phyloP scores from a whole-genome alignment of 805 yeast species.

The Saccharomycopsis javanensis region DNA sequence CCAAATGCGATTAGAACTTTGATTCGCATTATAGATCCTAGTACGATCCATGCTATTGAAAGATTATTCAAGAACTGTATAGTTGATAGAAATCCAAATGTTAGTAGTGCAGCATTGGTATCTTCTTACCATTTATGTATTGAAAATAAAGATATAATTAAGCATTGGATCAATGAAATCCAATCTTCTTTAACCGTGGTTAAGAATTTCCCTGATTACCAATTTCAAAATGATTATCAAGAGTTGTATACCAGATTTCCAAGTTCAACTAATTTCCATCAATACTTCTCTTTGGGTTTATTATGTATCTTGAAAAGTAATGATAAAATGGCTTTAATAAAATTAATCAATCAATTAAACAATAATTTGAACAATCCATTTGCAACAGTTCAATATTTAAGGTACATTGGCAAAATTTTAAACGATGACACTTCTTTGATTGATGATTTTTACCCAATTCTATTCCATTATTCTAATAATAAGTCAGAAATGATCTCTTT shows the following conservation, averaged over 20 bases:
- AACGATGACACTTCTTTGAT: slow-evolving; percentile 61
- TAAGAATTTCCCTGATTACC: slow-evolving; percentile 30
- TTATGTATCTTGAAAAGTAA: slow-evolving; percentile 80
- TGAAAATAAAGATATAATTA: slow-evolving; percentile 82
- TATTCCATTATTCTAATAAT: slow-evolving; percentile 63
- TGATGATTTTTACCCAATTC: slow-evolving; percentile 44
- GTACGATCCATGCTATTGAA: slow-evolving; percentile 89
- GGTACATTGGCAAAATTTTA: slow-evolving; percentile 66
- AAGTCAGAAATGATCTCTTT: slow-evolving; percentile 84
- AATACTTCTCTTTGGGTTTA: slow-evolving; percentile 92
- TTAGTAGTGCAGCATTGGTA: slow-evolving; percentile 89
- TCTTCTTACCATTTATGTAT: slow-evolving; percentile 86
- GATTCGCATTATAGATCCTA: slow-evolving; percentile 78
- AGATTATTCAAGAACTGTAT: slow-evolving; percentile 86
- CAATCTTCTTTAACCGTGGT: slow-evolving; percentile 75
- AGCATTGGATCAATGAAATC: slow-evolving; percentile 89
- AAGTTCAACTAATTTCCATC: slow-evolving; percentile 70
- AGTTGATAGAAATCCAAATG: slow-evolving; percentile 80
- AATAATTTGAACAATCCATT: slow-evolving; percentile 65
- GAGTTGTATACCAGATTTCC: slow-evolving; percentile 34
- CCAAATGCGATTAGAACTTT: slow-evolving; percentile 93
- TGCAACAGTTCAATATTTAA: slow-evolving; percentile 77
- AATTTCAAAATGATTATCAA: slow-evolving; percentile 21
- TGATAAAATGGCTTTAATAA: slow-evolving; percentile 89
- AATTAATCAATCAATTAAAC: slow-evolving; percentile 73